phyloP scores from a whole-genome alignment of 2,329 filamentous ascomycete species.

The Alternaria sp. region DNA sequence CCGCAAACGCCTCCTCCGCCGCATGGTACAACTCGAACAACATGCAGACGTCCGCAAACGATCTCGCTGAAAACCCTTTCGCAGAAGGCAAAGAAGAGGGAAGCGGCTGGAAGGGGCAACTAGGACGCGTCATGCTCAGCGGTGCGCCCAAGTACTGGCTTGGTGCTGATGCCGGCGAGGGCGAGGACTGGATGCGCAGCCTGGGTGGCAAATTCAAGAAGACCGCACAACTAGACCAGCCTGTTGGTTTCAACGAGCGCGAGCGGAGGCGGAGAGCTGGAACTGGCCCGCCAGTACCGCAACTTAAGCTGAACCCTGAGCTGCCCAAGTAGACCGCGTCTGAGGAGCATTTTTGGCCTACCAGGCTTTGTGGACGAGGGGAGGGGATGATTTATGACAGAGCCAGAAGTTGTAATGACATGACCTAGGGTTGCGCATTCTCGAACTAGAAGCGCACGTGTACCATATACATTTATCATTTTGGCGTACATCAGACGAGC shows the following conservation, averaged over 20 bases:
- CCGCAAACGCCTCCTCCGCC: constrained; percentile 51
- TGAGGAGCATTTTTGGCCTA: background rate
- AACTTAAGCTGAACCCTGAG: constrained; percentile 29
- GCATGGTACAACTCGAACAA: constrained; percentile 49
- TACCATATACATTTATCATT: constrained; percentile 7
- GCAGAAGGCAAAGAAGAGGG: constrained; percentile 72
- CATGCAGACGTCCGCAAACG: constrained; percentile 50
- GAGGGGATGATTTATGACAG: constrained; percentile 11
- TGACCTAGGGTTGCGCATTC: constrained; percentile 1
- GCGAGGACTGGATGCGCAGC: constrained; percentile 71
- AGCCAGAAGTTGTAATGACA: constrained; percentile 11
- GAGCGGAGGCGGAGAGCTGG: constrained; percentile 67
- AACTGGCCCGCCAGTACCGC: constrained; percentile 60
- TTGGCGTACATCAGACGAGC: background rate
- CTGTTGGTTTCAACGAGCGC: constrained; percentile 59
- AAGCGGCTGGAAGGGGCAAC: constrained; percentile 76
- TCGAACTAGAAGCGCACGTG: constrained; percentile 4
- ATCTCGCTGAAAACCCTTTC: constrained; percentile 72
- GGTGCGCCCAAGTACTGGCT: constrained; percentile 83
- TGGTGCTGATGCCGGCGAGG: constrained; percentile 66
- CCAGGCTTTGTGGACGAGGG: background rate
- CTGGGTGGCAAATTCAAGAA: constrained; percentile 67
- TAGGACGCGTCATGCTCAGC: constrained; percentile 80
- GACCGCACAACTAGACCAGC: constrained; percentile 47
- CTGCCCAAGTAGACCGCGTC: constrained; percentile 24